These are phyloP conservation scores for Kazachstania taianensis DNA, from an alignment of 805 yeast species.

Conservation along the genomic window DNA sequence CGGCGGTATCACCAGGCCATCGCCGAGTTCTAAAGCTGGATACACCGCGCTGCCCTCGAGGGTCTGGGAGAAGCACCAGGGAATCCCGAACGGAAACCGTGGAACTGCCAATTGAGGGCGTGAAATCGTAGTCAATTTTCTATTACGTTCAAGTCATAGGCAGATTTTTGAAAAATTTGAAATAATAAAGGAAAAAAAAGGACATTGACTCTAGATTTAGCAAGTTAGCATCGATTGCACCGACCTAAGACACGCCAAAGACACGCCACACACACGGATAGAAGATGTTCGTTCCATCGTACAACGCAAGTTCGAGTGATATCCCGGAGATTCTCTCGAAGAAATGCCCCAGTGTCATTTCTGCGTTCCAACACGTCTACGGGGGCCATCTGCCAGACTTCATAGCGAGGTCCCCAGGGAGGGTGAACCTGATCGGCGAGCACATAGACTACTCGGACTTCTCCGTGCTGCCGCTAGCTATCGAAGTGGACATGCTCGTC, in stretches of 20 bases:
- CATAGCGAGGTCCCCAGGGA: conserved; percentile 59
- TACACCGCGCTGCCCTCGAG: no score
- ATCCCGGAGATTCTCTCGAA: conserved; percentile 6
- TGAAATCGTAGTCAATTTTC: no score
- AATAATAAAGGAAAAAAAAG: no score
- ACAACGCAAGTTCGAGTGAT: conserved; percentile 1
- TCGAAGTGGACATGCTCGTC: conserved; percentile 52
- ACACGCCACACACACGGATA: neutral
- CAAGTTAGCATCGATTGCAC: neutral
- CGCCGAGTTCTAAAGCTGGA: no score
- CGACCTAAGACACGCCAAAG: neutral
- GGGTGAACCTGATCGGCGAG: conserved; percentile 67
- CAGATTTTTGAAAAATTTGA: no score
- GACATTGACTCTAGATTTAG: no score
- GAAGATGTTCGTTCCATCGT: conserved; percentile 14
- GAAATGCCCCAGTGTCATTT: conserved; percentile 8
- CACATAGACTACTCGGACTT: conserved; percentile 63
- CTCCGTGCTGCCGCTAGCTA: conserved; percentile 64
- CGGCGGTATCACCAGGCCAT: no score
- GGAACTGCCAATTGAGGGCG: no score
- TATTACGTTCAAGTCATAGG: no score
- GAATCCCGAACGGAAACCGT: no score
- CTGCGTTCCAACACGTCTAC: conserved; percentile 8
- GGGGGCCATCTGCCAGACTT: conserved; percentile 27
- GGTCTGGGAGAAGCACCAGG: no score